Base-by-base conservation (phyloP, 2,329 filamentous ascomycete genomes). In the Alternaria incomplexa region DNA sequence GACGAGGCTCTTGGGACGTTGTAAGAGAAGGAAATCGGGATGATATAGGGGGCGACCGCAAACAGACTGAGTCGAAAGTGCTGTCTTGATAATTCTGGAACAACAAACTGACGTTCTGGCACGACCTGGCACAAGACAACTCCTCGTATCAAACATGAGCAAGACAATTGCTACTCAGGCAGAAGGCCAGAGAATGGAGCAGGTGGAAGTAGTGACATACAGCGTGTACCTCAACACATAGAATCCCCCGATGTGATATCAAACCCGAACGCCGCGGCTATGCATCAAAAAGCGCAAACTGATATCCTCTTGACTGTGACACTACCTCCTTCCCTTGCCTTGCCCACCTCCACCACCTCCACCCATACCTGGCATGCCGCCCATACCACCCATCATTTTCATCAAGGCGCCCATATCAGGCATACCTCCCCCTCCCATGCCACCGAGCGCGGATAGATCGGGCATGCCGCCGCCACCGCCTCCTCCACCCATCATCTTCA, bases 401-500 rank as follows among this genome's bases (percentile, higher is more conserved):
- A 77, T 77, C 74, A 79, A 74, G 17, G 66, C 67, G 3, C 69
- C 66, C 68, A 75, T 74, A 40, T 84, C 74, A 12, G 48, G 48
- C 69, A 77, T 75, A 20, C 84, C 85, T 56, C 82, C 82, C 80
- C 85, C 85, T 11, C 87, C 86, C 86, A 90, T 88, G 23, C 84
- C 85, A 59, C 81, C 81, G 72, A 86, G 85, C 2, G 85, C 85
- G 8, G 87, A 86, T 86, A 90, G 88, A 50, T 84, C 82, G 1
- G 90, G 90, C 85, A 94, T 89, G 15, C 77, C 79, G 0, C 87
- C 88, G 1, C 88, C 90, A 1, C 73, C 77, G 8, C 84, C 90
- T 6, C 88, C 90, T 17, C 89, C 89, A 5, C 91, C 91, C 70
- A 97, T 87, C 91, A 97, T 96, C 85, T 96, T 95, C 88, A 96